Evolutionary conservation across 257 asterid genomes (phyloP).

Genomic region (Capsicum rhomboideum): DNA sequence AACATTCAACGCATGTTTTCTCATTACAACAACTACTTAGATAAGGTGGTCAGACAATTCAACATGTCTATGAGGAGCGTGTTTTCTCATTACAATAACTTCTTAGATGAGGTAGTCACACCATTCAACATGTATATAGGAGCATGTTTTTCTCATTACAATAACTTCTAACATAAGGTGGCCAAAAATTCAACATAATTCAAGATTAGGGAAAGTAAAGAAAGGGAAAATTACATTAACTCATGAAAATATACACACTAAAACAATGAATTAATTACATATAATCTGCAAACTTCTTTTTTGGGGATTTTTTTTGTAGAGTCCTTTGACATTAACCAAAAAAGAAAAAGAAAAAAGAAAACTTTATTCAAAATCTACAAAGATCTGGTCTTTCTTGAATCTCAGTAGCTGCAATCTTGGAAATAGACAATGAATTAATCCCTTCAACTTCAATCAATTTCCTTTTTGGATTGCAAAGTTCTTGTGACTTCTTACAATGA

Average conservation of each 20-base stretch:
- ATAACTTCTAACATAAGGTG: not conserved
- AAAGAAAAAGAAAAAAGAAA: not conserved
- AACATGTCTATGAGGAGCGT: no score
- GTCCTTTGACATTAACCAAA: not conserved
- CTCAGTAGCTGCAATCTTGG: slow-evolving; percentile 14
- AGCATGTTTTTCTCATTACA: not conserved
- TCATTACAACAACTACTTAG: no score
- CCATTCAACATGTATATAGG: not conserved
- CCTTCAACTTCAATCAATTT: slow-evolving; percentile 12
- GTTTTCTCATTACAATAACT: not conserved
- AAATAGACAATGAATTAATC: slow-evolving; percentile 10
- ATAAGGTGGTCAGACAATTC: not conserved
- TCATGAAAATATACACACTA: not conserved
- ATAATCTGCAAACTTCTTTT: not conserved
- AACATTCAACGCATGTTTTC: not conserved
- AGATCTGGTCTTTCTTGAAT: slow-evolving; percentile 15
- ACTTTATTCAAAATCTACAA: slow-evolving; percentile 21
- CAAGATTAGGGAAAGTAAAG: not conserved
- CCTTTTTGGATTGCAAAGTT: slow-evolving; percentile 15
- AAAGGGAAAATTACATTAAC: not conserved
- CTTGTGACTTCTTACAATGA: slow-evolving; percentile 65
- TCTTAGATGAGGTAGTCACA: not conserved
- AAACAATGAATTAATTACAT: not conserved
- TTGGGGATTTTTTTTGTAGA: no score
- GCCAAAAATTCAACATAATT: not conserved